Evolutionary conservation across 2,329 filamentous ascomycete species (phyloP).

Genomic region (Uncinocarpus reesii): DNA sequence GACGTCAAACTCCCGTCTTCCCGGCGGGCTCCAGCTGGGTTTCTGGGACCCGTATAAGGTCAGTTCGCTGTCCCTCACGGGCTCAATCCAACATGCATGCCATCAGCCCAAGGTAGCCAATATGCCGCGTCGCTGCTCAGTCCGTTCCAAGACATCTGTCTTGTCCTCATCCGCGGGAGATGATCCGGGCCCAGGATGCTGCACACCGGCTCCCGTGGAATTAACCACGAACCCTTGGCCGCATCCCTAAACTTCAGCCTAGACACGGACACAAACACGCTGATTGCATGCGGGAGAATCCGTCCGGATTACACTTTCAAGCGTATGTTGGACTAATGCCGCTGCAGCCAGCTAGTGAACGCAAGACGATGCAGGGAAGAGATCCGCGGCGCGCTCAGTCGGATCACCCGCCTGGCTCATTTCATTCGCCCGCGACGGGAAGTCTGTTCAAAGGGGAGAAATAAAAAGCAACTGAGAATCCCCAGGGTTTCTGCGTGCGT

Average conservation of each 20-base stretch:
- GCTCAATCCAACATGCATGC: too few relatives aligned
- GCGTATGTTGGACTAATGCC: not conserved
- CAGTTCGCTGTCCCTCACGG: not conserved
- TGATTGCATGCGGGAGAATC: not conserved
- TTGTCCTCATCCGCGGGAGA: too few relatives aligned
- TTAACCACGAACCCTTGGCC: not conserved
- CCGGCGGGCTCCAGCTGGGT: not conserved
- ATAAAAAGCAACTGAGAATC: not conserved
- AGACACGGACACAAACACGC: conserved; percentile 4
- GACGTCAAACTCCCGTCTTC: not conserved
- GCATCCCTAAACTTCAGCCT: conserved; percentile 3
- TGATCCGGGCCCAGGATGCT: too few relatives aligned
- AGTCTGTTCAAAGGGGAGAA: not conserved
- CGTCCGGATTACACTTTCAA: conserved; percentile 4
- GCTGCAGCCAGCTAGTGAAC: conserved; percentile 6
- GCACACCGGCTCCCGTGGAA: not conserved
- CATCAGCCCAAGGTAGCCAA: too few relatives aligned
- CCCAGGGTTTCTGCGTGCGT: not conserved
- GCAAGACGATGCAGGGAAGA: conserved; percentile 7
- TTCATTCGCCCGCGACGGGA: not conserved
- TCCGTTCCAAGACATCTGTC: too few relatives aligned
- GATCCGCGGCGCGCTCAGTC: not conserved
- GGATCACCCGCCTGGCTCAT: conserved; percentile 3
- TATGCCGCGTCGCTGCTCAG: too few relatives aligned
- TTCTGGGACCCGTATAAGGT: not conserved